These are phyloP conservation scores for Thecaphora thlaspeos DNA, from an alignment of 1,284 basidiomycete species.

Conservation along the genomic window DNA sequence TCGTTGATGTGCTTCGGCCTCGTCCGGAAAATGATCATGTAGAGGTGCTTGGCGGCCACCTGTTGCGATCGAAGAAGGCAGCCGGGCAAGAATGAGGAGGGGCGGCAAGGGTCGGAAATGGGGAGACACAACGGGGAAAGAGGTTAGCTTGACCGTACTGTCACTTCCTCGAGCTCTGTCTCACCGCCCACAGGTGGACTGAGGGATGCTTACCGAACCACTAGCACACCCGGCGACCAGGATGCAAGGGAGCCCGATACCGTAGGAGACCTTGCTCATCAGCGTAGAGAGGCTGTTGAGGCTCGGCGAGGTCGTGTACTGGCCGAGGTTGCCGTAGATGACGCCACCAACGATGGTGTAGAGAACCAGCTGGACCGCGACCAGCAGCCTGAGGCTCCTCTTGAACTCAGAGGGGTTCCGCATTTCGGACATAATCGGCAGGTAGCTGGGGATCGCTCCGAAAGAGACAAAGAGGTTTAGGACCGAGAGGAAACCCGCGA, in stretches of 20 bases:
- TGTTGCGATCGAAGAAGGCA: too few species aligned
- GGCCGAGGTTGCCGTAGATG: conserved; percentile 48
- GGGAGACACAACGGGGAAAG: too few species aligned
- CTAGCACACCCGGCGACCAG: conserved; percentile 48
- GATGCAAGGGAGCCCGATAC: conserved; percentile 47
- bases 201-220: too few species aligned
- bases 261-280: conserved; percentile 45
- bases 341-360: conserved; percentile 51
- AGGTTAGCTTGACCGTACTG: too few species aligned
- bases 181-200: too few species aligned
- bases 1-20: conserved; percentile 35
- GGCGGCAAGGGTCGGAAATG: too few species aligned
- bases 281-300: conserved; percentile 36
- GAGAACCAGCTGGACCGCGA: conserved; percentile 39
- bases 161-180: too few species aligned
- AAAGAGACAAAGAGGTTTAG: conserved; percentile 45
- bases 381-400: conserved; percentile 33
- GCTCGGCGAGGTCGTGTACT: conserved; percentile 48
- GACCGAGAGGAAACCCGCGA: conserved; percentile 39
- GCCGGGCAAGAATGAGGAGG: too few species aligned
- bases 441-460: conserved; percentile 41
- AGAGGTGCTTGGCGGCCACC: conserved; percentile 43
- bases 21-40: conserved; percentile 38
- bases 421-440: conserved; percentile 52
- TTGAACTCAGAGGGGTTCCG: conserved; percentile 39